Evolutionary conservation across 805 yeast species (phyloP).

Genomic region (Alloascoidea hylecoeti): DNA sequence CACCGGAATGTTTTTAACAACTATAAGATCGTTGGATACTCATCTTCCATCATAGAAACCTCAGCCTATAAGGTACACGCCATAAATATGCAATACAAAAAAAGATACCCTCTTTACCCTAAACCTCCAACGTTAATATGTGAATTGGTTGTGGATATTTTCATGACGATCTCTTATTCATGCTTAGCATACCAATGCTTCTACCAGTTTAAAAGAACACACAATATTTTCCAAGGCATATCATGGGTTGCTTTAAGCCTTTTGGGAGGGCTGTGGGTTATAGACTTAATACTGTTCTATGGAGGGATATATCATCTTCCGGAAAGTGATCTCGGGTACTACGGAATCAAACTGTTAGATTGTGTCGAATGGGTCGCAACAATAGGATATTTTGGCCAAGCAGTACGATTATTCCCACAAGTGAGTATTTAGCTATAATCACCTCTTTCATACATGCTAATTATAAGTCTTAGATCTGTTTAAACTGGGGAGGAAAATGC

Average conservation of each 20-base stretch:
- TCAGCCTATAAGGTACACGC: background rate
- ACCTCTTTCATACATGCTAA: background rate
- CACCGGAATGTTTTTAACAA: background rate
- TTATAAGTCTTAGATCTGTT: background rate
- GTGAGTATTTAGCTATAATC: background rate
- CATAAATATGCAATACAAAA: background rate
- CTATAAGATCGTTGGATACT: background rate
- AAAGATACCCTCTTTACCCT: background rate
- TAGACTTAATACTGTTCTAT: background rate
- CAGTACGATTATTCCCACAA: background rate
- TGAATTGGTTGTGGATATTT: background rate
- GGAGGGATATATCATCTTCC: slow-evolving; percentile 4
- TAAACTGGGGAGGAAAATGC: background rate
- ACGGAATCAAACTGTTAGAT: background rate
- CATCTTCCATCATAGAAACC: background rate
- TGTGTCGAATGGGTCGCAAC: background rate
- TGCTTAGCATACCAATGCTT: background rate
- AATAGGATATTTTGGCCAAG: slow-evolving; percentile 1
- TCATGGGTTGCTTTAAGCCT: background rate
- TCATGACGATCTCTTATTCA: background rate
- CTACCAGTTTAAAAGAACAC: background rate
- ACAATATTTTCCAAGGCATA: slow-evolving; percentile 1
- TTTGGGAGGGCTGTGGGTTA: background rate
- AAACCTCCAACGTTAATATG: background rate
- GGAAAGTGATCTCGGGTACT: slow-evolving; percentile 3